Evolutionary conservation across 2,329 filamentous ascomycete genomes (phyloP).

Genomic region (Rhinocladiella mackenziei): DNA sequence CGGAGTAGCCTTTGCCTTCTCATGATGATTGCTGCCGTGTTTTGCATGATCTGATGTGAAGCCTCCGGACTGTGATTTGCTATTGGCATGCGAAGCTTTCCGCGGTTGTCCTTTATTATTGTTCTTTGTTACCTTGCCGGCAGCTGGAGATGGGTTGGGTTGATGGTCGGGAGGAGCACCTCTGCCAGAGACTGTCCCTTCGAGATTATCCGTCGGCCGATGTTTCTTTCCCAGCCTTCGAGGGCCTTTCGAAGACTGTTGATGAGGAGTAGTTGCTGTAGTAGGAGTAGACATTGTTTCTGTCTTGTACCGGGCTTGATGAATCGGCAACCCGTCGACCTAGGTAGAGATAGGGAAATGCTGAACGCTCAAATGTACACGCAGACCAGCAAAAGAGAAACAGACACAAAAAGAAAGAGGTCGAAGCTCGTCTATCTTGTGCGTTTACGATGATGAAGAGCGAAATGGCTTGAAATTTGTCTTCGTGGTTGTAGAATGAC

Average conservation of each 20-base stretch:
- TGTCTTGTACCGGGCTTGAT: slow-evolving; percentile 41
- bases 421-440: slow-evolving; percentile 25
- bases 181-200: slow-evolving; percentile 20
- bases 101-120: slow-evolving; percentile 35
- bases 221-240: slow-evolving; percentile 47
- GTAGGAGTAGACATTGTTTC: slow-evolving; percentile 48
- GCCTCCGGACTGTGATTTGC: slow-evolving; percentile 31
- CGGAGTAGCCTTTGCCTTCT: slow-evolving; percentile 39
- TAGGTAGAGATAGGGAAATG: slow-evolving; percentile 33
- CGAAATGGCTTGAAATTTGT: slow-evolving; percentile 20
- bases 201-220: slow-evolving; percentile 35
- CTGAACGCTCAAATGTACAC: slow-evolving; percentile 28
- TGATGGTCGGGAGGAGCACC: slow-evolving; percentile 9
- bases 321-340: slow-evolving; percentile 46
- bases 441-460: slow-evolving; percentile 26
- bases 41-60: slow-evolving; percentile 34
- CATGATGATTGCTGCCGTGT: slow-evolving; percentile 30
- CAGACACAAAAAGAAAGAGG: slow-evolving; percentile 8
- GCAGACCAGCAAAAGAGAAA: slow-evolving; percentile 9
- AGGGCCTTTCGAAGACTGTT: slow-evolving; percentile 35
- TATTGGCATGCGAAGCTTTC: slow-evolving; percentile 33
- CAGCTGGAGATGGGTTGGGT: slow-evolving; percentile 14
- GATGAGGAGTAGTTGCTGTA: slow-evolving; percentile 33
- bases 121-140: slow-evolving; percentile 10
- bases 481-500: slow-evolving; percentile 21